Percentiles rank a stretch among this genome's conserved stretches.
phyloP scores from a whole-genome alignment of 768 basidiomycete genomes.

The Tricholoma sp. region DNA sequence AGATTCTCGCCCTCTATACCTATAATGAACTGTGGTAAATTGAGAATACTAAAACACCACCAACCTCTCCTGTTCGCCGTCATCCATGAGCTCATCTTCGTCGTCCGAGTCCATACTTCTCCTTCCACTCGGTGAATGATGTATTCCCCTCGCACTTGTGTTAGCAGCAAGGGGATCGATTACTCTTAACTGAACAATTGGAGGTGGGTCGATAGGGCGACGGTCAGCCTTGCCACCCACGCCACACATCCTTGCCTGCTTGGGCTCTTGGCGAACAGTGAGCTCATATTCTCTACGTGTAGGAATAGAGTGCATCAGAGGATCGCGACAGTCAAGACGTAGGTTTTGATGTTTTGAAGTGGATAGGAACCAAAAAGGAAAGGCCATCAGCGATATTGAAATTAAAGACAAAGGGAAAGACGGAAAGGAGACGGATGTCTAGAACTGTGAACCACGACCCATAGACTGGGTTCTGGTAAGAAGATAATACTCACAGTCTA shows the following conservation, averaged over 20 bases:
- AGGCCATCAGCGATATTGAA: background rate
- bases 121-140: background rate
- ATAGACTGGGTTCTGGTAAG: too few relatives aligned
- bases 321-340: background rate
- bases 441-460: background rate
- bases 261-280: slow-evolving; percentile 84
- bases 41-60: background rate
- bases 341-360: background rate
- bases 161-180: slow-evolving; percentile 48
- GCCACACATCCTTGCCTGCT: slow-evolving; percentile 88
- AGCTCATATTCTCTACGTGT: slow-evolving; percentile 74
- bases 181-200: slow-evolving; percentile 92
- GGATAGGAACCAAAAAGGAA: background rate
- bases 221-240: slow-evolving; percentile 91
- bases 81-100: slow-evolving; percentile 1
- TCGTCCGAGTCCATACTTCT: background rate
- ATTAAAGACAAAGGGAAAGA: background rate
- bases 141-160: background rate
- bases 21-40: background rate
- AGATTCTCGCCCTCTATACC: background rate
- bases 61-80: background rate
- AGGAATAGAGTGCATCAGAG: slow-evolving; percentile 1
- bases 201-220: slow-evolving; percentile 94
- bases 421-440: background rate
- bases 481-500: background rate